Evolutionary conservation across 163 green algal species (phyloP).

Genomic region (Prototheca wickerhamii): DNA sequence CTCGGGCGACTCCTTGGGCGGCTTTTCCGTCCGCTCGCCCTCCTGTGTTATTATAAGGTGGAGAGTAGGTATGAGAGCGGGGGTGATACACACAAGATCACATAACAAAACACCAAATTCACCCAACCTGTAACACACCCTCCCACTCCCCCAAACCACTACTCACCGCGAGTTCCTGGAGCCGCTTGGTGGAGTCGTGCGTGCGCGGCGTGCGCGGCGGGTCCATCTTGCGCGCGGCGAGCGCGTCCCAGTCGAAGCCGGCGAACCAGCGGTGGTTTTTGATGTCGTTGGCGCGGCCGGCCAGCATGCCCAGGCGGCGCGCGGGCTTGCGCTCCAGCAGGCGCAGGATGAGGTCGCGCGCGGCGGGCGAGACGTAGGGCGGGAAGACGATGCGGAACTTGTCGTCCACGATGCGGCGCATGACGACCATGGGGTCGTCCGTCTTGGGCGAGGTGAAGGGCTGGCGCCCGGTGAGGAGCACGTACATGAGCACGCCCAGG

Average conservation of each 20-base stretch:
- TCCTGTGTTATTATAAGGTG: constrained; percentile 20
- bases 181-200: constrained; percentile 73
- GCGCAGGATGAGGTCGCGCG: constrained; percentile 74
- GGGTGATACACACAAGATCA: not conserved
- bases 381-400: constrained; percentile 86
- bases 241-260: constrained; percentile 75
- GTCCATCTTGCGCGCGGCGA: constrained; percentile 59
- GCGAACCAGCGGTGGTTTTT: constrained; percentile 92
- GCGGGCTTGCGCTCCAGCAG: constrained; percentile 85
- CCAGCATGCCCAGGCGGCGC: constrained; percentile 79
- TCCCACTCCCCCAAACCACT: not conserved
- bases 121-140: not conserved
- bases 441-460: constrained; percentile 89
- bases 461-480: constrained; percentile 89
- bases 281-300: constrained; percentile 68
- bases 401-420: constrained; percentile 93
- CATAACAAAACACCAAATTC: too few relatives aligned
- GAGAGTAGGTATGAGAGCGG: not conserved
- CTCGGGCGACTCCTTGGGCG: constrained; percentile 65
- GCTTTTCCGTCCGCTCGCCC: constrained; percentile 30
- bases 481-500: constrained; percentile 87
- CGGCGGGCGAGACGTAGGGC: constrained; percentile 70
- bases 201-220: constrained; percentile 58
- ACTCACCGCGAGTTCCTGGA: constrained; percentile 63
- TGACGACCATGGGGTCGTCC: constrained; percentile 93